Base-by-base conservation (phyloP, 2,329 filamentous ascomycete species). In the Aspergillus aculeatus region DNA sequence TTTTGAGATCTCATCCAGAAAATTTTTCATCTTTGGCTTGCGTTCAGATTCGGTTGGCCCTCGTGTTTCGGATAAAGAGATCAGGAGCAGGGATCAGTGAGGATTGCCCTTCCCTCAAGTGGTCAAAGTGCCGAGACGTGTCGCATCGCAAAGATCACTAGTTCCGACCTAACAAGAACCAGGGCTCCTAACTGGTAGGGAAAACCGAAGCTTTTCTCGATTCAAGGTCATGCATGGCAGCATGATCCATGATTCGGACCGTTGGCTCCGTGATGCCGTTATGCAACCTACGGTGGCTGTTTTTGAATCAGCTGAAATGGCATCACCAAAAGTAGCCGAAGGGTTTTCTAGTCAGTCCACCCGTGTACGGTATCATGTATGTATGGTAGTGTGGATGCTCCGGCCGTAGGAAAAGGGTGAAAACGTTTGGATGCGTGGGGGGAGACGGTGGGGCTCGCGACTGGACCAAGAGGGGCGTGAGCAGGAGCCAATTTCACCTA, bases 381-480 rank as follows among this genome's bases (percentile, higher is more conserved):
- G 23, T 23, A 23, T 23, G 23, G 23, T 19, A 47, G 19, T 35
- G 44, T 19, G 24, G 9, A 41, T 16, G 12, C 12, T 55, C 26
- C 53, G 47, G 41, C 53, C 53, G 41, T 47, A 44, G 21, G 21
- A 23, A 32, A 47, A 26, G 53, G 41, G 53, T 55, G 53, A 44
- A 44, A 16, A 16, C 38, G 38, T 44, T 19, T 44, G 38, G 38
- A 44, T 21, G 48, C 48, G 48, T 24, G 48, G 48, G 24, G 24
- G 23, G 38, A 47, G 41, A 31, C 44, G 41, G 53, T 48, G 53
- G 53, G 44, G 53, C 21, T 47, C 21, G 53, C 41, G 53, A 47
- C 53, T 29, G 47, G 31, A 47, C 29, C 47, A 55, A 47, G 53
- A 55, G 53, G 53, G 53, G 53, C 26, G 53, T 19, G n/a, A 55